Evolutionary conservation across 208 protist species (phyloP), one percentile per base, ranked within the genome.

Genomic region (Wallacemonas sp.): DNA sequence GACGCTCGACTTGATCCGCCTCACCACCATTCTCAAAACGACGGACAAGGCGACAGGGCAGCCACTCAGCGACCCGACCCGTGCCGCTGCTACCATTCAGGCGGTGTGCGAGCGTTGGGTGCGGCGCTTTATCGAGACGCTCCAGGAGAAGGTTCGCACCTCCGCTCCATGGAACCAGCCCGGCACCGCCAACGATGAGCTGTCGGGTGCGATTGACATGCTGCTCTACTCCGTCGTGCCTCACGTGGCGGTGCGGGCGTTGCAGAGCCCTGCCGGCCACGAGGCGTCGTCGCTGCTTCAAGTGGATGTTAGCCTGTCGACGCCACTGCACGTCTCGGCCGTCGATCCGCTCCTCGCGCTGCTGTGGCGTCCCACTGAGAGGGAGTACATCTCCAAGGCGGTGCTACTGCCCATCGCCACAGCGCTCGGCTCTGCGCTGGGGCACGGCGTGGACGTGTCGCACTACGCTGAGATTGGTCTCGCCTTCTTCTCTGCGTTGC

Each of bases 141-240:
- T 63, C 32, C 69, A 63, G 36, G 63, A 53, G 63, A 73, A 38
- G 50, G 45, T 41, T 50, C 61, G 62, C 19, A 68, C 63, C 1
- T 50, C 63, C 8, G 79, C 78, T 10, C 71, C 79, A 42, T 85
- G 72, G 79, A 79, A 76, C 57, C 37, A 61, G 41, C 57, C 53
- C 5, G 32, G 15, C 1, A 68, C 32, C 8, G 33, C 45, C 6
- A 85, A 83, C 63, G 33, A 34, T 3, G 59, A 75, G 4, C 34
- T 89, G 24, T 70, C 73, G 13, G 71, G 63, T 26, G 79, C 83
- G 17, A 63, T 85, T 5, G 79, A 83, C 21, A 62, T 85, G 42
- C 63, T 85, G 10, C 53, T 89, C 17, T 78, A 85, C 67, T 54
- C 71, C 42, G 24, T 85, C 17, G 53, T 75, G 37, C 68, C 66